Evolutionary conservation across 2,329 filamentous ascomycete genomes (phyloP).

Genomic region (Pezicula rhizophila): DNA sequence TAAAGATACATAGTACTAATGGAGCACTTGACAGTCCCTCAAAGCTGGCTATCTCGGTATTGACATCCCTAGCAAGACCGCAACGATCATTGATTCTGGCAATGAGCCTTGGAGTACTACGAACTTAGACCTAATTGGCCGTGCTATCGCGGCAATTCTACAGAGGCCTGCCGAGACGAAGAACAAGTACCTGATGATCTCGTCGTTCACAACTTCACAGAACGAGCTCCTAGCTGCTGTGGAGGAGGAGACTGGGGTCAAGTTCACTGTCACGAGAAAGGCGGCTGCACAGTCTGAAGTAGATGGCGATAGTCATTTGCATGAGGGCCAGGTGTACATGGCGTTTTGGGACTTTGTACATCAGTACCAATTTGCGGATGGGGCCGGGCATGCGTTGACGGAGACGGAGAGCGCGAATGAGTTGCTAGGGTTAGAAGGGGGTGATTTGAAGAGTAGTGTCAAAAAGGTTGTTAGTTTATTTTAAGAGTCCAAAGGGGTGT

Average conservation of each 20-base stretch:
- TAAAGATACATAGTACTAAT: background rate
- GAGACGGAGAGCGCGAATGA: background rate
- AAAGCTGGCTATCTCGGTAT: conserved; percentile 25
- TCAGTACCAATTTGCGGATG: background rate
- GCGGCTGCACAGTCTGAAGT: background rate
- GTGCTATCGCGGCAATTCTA: conserved; percentile 26
- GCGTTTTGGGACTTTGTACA: background rate
- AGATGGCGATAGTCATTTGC: background rate
- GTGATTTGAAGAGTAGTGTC: background rate
- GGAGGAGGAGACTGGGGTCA: conserved; percentile 20
- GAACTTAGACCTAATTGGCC: conserved; percentile 24
- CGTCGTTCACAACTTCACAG: conserved; percentile 26
- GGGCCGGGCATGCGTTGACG: background rate
- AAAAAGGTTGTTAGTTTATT: background rate
- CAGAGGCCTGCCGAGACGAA: conserved; percentile 26
- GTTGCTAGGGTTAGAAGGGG: background rate
- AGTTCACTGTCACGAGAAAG: conserved; percentile 14
- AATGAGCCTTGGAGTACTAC: conserved; percentile 22
- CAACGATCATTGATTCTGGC: conserved; percentile 24
- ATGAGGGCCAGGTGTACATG: background rate
- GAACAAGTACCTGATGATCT: conserved; percentile 25
- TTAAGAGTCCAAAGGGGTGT: too few species aligned
- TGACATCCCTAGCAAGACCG: conserved; percentile 23
- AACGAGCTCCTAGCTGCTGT: conserved; percentile 25
- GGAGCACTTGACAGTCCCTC: background rate